phyloP scores from a whole-genome alignment of 176 grass and related monocot genomes.

The Rhipidocladum racemiflorum region DNA sequence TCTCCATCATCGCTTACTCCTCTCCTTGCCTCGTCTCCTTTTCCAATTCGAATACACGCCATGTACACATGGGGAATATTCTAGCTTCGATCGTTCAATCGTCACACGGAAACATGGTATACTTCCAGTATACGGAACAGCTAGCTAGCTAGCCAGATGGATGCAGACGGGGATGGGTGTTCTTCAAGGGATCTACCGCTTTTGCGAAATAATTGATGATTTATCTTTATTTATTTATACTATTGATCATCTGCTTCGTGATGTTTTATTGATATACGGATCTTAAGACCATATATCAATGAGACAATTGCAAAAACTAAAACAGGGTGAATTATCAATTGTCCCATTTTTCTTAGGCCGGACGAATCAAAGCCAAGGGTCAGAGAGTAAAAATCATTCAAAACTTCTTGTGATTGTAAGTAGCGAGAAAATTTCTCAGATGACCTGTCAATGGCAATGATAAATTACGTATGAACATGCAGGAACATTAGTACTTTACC shows the following conservation, averaged over 20 bases:
- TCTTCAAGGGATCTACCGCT: constrained; percentile 14
- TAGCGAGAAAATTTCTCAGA: background rate
- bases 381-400: background rate
- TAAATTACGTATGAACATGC: background rate
- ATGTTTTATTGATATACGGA: too few species aligned
- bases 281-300: too few species aligned
- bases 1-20: background rate
- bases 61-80: constrained; percentile 50
- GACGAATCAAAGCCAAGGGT: background rate
- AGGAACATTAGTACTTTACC: too few species aligned
- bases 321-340: too few species aligned
- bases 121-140: constrained; percentile 43
- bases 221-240: too few species aligned
- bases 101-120: constrained; percentile 29
- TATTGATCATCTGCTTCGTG: too few species aligned
- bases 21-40: background rate
- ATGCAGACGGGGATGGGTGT: background rate
- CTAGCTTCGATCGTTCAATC: constrained; percentile 31
- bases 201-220: too few species aligned
- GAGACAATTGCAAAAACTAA: too few species aligned
- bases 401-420: background rate
- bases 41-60: constrained; percentile 15
- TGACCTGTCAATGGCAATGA: background rate
- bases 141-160: background rate
- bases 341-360: background rate